These are phyloP conservation scores for Simplicillium sp. DNA, from an alignment of 2,329 filamentous ascomycete species.

Conservation along the genomic window DNA sequence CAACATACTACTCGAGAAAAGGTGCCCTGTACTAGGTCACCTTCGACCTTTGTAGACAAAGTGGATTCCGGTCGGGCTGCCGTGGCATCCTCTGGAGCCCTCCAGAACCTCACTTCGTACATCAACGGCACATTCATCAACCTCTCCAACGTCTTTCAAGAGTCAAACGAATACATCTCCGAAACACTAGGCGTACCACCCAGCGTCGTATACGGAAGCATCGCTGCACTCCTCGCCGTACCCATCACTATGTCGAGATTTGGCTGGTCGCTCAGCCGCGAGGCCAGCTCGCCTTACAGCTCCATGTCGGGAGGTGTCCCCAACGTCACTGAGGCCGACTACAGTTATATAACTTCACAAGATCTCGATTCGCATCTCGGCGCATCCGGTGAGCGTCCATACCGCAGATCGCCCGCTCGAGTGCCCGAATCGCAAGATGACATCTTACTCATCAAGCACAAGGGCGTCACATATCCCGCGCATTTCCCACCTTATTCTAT, in stretches of 20 bases:
- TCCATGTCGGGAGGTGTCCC: constrained; percentile 39
- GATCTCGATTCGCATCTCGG: constrained; percentile 42
- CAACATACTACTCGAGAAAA: constrained; percentile 2
- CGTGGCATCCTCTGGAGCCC: constrained; percentile 54
- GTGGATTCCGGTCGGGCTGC: constrained; percentile 51
- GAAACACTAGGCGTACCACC: constrained; percentile 40
- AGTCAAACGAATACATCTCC: constrained; percentile 41
- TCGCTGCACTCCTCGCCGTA: constrained; percentile 38
- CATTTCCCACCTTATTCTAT: constrained; percentile 71
- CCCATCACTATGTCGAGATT: constrained; percentile 46
- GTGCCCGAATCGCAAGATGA: constrained; percentile 49
- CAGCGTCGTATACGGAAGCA: constrained; percentile 38
- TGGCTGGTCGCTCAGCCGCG: constrained; percentile 36
- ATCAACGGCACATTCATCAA: constrained; percentile 42
- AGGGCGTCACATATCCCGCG: constrained; percentile 54
- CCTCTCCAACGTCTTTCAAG: constrained; percentile 36
- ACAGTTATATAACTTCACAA: constrained; percentile 73
- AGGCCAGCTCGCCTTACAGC: constrained; percentile 41
- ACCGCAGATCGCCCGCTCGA: constrained; percentile 21
- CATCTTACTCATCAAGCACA: constrained; percentile 60
- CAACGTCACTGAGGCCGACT: constrained; percentile 66
- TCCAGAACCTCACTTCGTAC: constrained; percentile 50
- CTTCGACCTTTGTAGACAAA: constrained; percentile 34
- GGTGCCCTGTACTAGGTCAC: constrained; percentile 10
- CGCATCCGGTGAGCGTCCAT: constrained; percentile 27